phyloP scores from a whole-genome alignment of 805 yeast genomes.

The Nakazawaea wickerhamii region DNA sequence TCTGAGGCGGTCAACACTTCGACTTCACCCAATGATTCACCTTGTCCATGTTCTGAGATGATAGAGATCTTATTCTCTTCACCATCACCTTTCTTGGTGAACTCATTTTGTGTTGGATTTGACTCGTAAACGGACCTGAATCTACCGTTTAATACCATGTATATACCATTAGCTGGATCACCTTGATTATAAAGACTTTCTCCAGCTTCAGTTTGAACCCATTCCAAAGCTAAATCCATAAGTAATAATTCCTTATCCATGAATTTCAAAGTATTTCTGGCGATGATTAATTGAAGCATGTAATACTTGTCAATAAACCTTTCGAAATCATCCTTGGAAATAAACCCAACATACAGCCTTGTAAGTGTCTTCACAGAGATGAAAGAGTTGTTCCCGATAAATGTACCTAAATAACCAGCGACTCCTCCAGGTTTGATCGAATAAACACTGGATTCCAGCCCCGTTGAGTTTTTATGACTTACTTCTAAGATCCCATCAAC shows the following conservation, averaged over 20 bases:
- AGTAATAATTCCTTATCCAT: slow-evolving; percentile 63
- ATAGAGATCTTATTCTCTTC: slow-evolving; percentile 37
- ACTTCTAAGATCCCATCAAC: slow-evolving; percentile 76
- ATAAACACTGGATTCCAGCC: slow-evolving; percentile 40
- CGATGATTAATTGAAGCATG: slow-evolving; percentile 69
- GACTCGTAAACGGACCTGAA: slow-evolving; percentile 51
- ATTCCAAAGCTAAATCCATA: slow-evolving; percentile 88
- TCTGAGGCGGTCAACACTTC: slow-evolving; percentile 83
- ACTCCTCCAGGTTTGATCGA: slow-evolving; percentile 71
- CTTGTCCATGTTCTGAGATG: slow-evolving; percentile 73
- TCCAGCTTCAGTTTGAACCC: slow-evolving; percentile 92
- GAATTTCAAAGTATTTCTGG: slow-evolving; percentile 62
- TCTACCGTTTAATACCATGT: slow-evolving; percentile 84
- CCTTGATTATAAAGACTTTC: slow-evolving; percentile 74
- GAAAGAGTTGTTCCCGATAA: slow-evolving; percentile 75
- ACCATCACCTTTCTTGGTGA: not conserved
- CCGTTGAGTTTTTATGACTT: slow-evolving; percentile 30
- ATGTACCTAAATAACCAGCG: slow-evolving; percentile 80
- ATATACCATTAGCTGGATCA: slow-evolving; percentile 85
- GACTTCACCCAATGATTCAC: slow-evolving; percentile 91
- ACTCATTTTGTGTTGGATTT: slow-evolving; percentile 4
- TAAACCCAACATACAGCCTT: slow-evolving; percentile 63
- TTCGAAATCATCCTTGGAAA: slow-evolving; percentile 60
- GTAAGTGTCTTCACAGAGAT: slow-evolving; percentile 61
- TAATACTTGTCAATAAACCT: slow-evolving; percentile 70